phyloP scores from a whole-genome alignment of 1,284 basidiomycete species.

The Leccinum huronense region DNA sequence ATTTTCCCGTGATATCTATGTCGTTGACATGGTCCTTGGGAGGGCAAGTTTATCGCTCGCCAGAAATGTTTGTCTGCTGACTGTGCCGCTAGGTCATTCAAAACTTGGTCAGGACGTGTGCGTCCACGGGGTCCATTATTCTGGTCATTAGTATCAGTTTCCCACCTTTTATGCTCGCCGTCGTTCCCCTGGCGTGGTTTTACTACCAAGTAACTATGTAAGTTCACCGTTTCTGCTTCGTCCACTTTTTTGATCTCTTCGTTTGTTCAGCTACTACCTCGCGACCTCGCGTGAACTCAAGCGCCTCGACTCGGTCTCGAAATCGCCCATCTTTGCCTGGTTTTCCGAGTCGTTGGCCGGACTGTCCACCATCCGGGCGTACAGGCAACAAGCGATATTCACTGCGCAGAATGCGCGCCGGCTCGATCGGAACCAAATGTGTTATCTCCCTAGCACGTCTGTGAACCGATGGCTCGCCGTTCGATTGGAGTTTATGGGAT shows the following conservation, averaged over 20 bases:
- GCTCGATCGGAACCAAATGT: constrained; percentile 82
- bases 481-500: constrained; percentile 81
- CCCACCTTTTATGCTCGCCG: constrained; percentile 77
- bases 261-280: constrained; percentile 72
- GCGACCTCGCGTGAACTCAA: constrained; percentile 90
- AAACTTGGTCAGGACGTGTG: constrained; percentile 61
- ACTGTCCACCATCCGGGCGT: constrained; percentile 84
- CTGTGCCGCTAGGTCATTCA: constrained; percentile 53
- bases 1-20: constrained; percentile 92
- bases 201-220: constrained; percentile 78
- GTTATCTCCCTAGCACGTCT: constrained; percentile 69
- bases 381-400: constrained; percentile 73
- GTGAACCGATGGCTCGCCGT: constrained; percentile 83
- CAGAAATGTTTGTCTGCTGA: neutral
- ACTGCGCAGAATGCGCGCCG: constrained; percentile 74
- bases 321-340: constrained; percentile 90
- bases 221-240: constrained; percentile 14
- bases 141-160: constrained; percentile 79
- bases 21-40: constrained; percentile 82
- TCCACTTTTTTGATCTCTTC: constrained; percentile 1
- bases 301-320: constrained; percentile 86
- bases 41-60: constrained; percentile 41
- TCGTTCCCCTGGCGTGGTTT: constrained; percentile 74
- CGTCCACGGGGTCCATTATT: constrained; percentile 69
- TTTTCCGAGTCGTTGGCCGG: constrained; percentile 87